A percentile compares a stretch with the other conserved stretches of the same genome.
Evolutionary conservation across 257 asterid genomes (phyloP).

Genomic region (Nicotiana paniculata): DNA sequence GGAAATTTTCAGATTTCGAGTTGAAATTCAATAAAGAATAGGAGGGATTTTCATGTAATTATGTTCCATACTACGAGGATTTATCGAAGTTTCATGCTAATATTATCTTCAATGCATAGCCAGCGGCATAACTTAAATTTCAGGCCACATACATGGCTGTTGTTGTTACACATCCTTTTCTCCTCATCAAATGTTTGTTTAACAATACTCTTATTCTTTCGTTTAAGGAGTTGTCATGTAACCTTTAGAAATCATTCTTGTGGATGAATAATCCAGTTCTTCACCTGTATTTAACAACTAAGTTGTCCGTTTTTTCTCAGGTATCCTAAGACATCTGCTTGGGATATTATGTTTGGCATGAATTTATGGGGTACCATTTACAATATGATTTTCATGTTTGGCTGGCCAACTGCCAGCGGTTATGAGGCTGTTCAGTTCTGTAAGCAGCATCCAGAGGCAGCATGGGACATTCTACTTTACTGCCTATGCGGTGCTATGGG

Average conservation of each 20-base stretch:
- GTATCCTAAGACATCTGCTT: slow-evolving; percentile 88
- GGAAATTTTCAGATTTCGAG: not conserved
- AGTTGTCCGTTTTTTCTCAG: slow-evolving; percentile 27
- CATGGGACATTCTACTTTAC: slow-evolving; percentile 86
- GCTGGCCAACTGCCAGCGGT: slow-evolving; percentile 78
- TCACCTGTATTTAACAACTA: not conserved
- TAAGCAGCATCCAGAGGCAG: slow-evolving; percentile 90
- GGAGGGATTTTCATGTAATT: not conserved
- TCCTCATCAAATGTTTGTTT: not conserved
- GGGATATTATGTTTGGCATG: slow-evolving; percentile 99
- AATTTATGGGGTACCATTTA: slow-evolving; percentile 96
- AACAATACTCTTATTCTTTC: not conserved
- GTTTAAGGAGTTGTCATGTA: not conserved
- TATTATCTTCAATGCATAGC: not conserved
- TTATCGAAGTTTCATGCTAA: not conserved
- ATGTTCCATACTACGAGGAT: not conserved
- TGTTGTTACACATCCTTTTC: not conserved
- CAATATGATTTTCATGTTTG: slow-evolving; percentile 84
- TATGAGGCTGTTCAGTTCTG: slow-evolving; percentile 75
- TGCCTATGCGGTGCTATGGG: slow-evolving; percentile 98
- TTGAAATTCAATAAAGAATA: not conserved
- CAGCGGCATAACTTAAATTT: not conserved
- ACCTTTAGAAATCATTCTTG: not conserved
- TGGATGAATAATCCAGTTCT: not conserved
- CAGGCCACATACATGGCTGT: not conserved